Percentiles rank a stretch among this genome's conserved stretches.
Evolutionary conservation across 2,329 filamentous ascomycete species (phyloP).

Genomic region (Pseudogymnoascus sp.): DNA sequence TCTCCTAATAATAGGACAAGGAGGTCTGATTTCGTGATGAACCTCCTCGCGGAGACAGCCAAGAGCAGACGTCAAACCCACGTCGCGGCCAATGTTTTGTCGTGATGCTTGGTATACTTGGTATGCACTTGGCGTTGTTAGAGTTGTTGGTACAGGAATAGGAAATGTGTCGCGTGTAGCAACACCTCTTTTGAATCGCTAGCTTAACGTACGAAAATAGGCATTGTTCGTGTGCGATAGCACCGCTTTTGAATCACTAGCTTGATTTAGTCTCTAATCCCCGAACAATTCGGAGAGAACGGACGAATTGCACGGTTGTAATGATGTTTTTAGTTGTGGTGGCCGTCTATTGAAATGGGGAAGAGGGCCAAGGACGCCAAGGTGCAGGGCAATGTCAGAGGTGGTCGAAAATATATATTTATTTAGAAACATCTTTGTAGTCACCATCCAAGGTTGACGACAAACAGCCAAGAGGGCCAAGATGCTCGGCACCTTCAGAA

Average conservation of each 20-base stretch:
- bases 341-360: background rate
- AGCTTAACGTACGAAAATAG: background rate
- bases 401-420: background rate
- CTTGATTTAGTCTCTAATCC: background rate
- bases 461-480: background rate
- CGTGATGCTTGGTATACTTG: background rate
- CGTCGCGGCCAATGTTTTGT: slow-evolving; percentile 1
- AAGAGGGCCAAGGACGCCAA: background rate
- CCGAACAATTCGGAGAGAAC: background rate
- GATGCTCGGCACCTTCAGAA: background rate
- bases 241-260: background rate
- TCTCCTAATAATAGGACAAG: background rate
- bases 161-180: background rate
- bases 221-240: too few relatives aligned
- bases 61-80: slow-evolving; percentile 1
- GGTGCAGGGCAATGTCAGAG: background rate
- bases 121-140: background rate
- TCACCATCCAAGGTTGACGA: background rate
- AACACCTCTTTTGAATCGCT: background rate
- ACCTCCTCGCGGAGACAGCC: slow-evolving; percentile 1
- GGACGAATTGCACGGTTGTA: background rate
- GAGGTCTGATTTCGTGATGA: background rate
- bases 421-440: background rate
- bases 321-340: background rate
- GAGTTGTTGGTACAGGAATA: background rate